A percentile compares a stretch with the other conserved stretches of the same genome.
phyloP scores from a whole-genome alignment of 805 yeast genomes.

The Candida ficus region DNA sequence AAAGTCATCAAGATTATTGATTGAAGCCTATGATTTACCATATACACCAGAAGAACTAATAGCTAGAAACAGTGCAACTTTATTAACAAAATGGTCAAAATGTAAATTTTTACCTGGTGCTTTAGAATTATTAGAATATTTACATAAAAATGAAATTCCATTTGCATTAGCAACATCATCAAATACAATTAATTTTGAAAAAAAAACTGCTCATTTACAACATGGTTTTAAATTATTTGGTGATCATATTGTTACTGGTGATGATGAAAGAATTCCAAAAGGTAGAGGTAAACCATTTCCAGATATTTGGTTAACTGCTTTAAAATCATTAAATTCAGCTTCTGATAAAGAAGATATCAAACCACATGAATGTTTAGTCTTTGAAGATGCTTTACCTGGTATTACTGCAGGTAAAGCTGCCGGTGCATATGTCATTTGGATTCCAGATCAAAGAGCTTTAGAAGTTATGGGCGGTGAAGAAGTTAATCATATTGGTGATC shows the following conservation, averaged over 20 bases:
- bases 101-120: constrained; percentile 83
- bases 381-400: constrained; percentile 96
- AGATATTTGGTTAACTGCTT: constrained; percentile 84
- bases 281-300: constrained; percentile 95
- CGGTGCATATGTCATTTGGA: constrained; percentile 88
- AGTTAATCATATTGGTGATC: constrained; percentile 43
- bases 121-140: constrained; percentile 51
- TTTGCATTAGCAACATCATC: constrained; percentile 92
- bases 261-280: constrained; percentile 71
- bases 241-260: constrained; percentile 76
- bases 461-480: constrained; percentile 48
- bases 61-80: constrained; percentile 46
- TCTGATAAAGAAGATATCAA: constrained; percentile 49
- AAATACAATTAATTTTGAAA: constrained; percentile 48
- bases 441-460: constrained; percentile 77
- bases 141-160: constrained; percentile 55
- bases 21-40: constrained; percentile 66
- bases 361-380: constrained; percentile 79
- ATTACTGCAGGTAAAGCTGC: constrained; percentile 79
- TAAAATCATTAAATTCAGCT: constrained; percentile 63
- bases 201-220: constrained; percentile 67
- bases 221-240: constrained; percentile 63
- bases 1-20: constrained; percentile 52
- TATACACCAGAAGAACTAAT: constrained; percentile 62
- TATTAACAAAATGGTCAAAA: constrained; percentile 49